Percentiles rank a stretch among this genome's conserved stretches.
These are phyloP conservation scores for Scleroderma citrinum DNA, from an alignment of 768 basidiomycete species.

Conservation along the genomic window DNA sequence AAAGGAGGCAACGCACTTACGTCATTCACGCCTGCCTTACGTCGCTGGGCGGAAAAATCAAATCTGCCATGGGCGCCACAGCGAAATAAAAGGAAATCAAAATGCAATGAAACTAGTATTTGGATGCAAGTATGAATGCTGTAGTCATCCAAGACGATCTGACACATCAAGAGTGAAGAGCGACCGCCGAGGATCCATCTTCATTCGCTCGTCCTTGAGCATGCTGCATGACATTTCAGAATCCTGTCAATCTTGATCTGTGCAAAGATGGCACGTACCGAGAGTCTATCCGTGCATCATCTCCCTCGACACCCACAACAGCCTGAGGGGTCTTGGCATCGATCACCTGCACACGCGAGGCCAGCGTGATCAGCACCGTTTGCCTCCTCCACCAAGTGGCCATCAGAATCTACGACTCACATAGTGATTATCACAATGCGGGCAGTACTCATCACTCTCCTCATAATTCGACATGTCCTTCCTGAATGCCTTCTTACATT, in stretches of 20 bases:
- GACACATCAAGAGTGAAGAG: slow-evolving; percentile 40
- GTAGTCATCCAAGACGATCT: slow-evolving; percentile 35
- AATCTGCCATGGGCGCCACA: not conserved
- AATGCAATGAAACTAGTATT: no score
- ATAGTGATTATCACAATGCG: slow-evolving; percentile 97
- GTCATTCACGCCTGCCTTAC: not conserved
- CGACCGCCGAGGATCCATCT: slow-evolving; percentile 44
- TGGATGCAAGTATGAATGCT: not conserved
- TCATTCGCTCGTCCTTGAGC: slow-evolving; percentile 83
- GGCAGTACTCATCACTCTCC: slow-evolving; percentile 97
- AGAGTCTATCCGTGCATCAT: slow-evolving; percentile 83
- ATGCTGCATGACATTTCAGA: slow-evolving; percentile 45
- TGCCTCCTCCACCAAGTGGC: not conserved
- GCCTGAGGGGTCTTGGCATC: slow-evolving; percentile 90
- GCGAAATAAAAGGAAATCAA: not conserved
- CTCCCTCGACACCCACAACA: slow-evolving; percentile 81
- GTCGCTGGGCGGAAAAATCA: not conserved
- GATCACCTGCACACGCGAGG: slow-evolving; percentile 53
- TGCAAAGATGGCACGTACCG: slow-evolving; percentile 46
- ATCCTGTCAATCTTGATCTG: not conserved
- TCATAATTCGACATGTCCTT: slow-evolving; percentile 92
- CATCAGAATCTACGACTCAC: slow-evolving; percentile 42
- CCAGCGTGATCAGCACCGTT: not conserved
- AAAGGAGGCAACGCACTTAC: not conserved
- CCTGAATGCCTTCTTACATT: slow-evolving; percentile 92